phyloP scores from a whole-genome alignment of 2,329 filamentous ascomycete genomes.

The Ambrosiella xylebori region DNA sequence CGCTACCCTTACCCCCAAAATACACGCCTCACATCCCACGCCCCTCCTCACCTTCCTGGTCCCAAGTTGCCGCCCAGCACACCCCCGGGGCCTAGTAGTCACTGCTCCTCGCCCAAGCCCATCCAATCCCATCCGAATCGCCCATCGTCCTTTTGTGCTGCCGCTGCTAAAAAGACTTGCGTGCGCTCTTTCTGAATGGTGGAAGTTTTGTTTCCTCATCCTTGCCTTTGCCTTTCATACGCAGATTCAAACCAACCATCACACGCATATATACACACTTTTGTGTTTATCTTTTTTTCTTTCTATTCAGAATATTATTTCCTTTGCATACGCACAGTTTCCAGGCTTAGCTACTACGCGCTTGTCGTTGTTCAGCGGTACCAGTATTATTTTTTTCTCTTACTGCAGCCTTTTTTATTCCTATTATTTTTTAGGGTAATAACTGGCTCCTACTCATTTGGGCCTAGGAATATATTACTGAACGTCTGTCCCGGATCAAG shows the following conservation, averaged over 20 bases:
- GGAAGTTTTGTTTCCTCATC: not conserved
- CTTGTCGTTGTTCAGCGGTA: not conserved
- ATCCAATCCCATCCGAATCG: not conserved
- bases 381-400: not conserved
- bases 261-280: not conserved
- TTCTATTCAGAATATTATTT: not conserved
- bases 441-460: no score
- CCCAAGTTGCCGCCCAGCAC: constrained; percentile 1
- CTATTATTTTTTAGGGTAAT: not conserved
- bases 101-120: not conserved
- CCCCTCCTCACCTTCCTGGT: not conserved
- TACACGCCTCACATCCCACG: not conserved
- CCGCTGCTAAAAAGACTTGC: constrained; percentile 1
- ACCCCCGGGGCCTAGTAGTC: constrained; percentile 1
- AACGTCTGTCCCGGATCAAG: not conserved
- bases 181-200: not conserved
- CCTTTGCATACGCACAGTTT: no score
- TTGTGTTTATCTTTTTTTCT: not conserved
- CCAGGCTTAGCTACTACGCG: not conserved
- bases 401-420: not conserved
- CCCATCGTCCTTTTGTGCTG: not conserved
- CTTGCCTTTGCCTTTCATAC: not conserved
- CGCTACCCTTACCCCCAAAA: not conserved
- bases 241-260: no score
- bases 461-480: constrained; percentile 2